phyloP scores from a whole-genome alignment of 805 yeast species.

The Candida ulmi region DNA sequence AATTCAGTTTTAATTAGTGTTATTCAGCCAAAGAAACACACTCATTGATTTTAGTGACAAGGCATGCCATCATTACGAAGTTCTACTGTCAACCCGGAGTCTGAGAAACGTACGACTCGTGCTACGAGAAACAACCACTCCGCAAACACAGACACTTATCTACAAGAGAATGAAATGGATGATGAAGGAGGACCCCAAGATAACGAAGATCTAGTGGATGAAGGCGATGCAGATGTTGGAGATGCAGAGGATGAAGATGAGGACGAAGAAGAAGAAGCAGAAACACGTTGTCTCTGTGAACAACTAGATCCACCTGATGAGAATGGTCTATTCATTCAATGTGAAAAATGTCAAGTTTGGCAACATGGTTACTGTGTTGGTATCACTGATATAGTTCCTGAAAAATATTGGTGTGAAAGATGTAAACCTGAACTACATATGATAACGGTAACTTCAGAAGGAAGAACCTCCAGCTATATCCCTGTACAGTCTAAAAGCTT shows the following conservation, averaged over 20 bases:
- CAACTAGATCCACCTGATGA: conserved; percentile 39
- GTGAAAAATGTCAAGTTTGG: conserved; percentile 93
- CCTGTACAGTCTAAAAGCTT: conserved; percentile 35
- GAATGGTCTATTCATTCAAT: conserved; percentile 69
- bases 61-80: conserved; percentile 22
- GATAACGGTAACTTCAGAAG: conserved; percentile 40
- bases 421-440: conserved; percentile 85
- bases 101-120: neutral
- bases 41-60: no score
- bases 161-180: no score
- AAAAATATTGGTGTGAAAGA: conserved; percentile 89
- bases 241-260: conserved; percentile 25
- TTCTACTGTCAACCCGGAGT: neutral
- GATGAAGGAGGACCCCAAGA: no score
- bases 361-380: conserved; percentile 98
- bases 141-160: neutral
- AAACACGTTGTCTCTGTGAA: conserved; percentile 41
- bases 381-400: conserved; percentile 73
- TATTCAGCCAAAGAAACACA: no score
- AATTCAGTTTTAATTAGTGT: no score
- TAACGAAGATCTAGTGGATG: conserved; percentile 5
- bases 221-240: conserved; percentile 21
- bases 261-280: conserved; percentile 37
- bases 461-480: conserved; percentile 42
- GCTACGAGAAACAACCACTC: neutral